Base-by-base conservation (phyloP, 306 rosid genomes). In the Pyrus pyrifolia region DNA sequence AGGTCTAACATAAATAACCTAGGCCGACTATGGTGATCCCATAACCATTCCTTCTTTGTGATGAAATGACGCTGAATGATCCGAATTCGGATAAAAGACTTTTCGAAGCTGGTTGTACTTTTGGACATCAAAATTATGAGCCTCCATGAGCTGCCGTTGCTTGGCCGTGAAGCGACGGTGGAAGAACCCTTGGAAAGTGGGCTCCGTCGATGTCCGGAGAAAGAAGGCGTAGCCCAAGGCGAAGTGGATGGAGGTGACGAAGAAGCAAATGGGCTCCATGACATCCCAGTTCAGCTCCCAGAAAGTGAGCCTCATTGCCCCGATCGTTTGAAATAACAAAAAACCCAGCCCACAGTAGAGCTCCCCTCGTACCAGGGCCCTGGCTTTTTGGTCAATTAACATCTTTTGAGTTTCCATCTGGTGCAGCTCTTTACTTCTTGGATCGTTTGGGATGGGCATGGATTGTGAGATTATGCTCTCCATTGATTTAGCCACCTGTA, bases 281-380 rank as follows among this genome's bases (percentile, higher is more conserved):
- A 95, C 97, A 76, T 95, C 99, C 97, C 99, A 95, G 5, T 87
- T 90, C 11, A 95, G 81, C 77, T 95, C 99, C 97, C 97, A 95
- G 51, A 95, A 95, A 0, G 97, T 95, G 8, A 95, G 91, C 84
- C 97, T 87, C 88, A 92, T 89, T 72, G 91, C 89, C 6, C 86
- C 92, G 18, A 87, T 55, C 2, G 91, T 91, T 60, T 95, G 97
- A 51, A 49, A 58, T 11, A 81, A 12, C 1, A 92, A 5, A 1
- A 90, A 76, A 42, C 91, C 90, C 82, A 95, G 74, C 59, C 99
- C 99, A 53, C 79, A 84, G 44, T 79, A 84, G 0, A 95, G 89
- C 79, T 95, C 99, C 1, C 83, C 67, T 6, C 63, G 77, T 15
- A 88, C 97, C 23, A 71, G 81, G 58, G 85, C 85, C 79, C 79